A percentile compares a stretch with the other conserved stretches of the same genome.
Evolutionary conservation across 805 yeast genomes (phyloP).

Genomic region (Monosporozyma servazzii): DNA sequence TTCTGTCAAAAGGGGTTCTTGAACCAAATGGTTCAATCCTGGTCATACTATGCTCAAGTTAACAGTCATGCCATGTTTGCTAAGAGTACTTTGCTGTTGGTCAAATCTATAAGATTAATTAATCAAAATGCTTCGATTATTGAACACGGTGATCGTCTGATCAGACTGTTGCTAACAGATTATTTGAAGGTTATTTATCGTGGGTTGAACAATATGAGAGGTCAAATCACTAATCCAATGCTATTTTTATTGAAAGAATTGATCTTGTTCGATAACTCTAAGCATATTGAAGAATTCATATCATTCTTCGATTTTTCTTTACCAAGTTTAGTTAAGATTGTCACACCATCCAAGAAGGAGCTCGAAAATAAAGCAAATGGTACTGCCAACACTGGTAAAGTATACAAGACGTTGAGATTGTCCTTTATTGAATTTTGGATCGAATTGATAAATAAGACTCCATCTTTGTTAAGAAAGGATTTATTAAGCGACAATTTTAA

Average conservation of each 20-base stretch:
- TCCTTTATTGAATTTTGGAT: conserved; percentile 57
- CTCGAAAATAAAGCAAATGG: conserved; percentile 27
- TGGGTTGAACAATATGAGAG: conserved; percentile 49
- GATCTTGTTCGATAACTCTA: conserved; percentile 40
- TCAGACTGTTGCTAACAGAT: conserved; percentile 44
- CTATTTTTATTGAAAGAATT: conserved; percentile 48
- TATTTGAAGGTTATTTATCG: conserved; percentile 60
- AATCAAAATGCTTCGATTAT: conserved; percentile 11
- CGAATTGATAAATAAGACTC: conserved; percentile 38
- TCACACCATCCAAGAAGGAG: conserved; percentile 45
- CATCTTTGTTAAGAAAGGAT: conserved; percentile 55
- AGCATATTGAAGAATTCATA: conserved; percentile 46
- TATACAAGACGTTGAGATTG: conserved; percentile 40
- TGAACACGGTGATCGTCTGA: conserved; percentile 17
- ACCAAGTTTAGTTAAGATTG: conserved; percentile 50
- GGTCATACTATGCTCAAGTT: conserved; percentile 39
- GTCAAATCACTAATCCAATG: conserved; percentile 51
- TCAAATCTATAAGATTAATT: conserved; percentile 29
- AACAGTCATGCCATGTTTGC: conserved; percentile 47
- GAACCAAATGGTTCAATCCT: conserved; percentile 34
- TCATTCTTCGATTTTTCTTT: conserved; percentile 61
- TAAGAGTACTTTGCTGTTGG: conserved; percentile 34
- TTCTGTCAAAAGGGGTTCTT: conserved; percentile 31
- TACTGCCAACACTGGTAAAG: conserved; percentile 29
- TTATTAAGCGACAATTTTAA: conserved; percentile 47